Evolutionary conservation across 352 stramenopile genomes (phyloP), one percentile per base, ranked within the genome.

Genomic region (Phytopythium ostracodes): DNA sequence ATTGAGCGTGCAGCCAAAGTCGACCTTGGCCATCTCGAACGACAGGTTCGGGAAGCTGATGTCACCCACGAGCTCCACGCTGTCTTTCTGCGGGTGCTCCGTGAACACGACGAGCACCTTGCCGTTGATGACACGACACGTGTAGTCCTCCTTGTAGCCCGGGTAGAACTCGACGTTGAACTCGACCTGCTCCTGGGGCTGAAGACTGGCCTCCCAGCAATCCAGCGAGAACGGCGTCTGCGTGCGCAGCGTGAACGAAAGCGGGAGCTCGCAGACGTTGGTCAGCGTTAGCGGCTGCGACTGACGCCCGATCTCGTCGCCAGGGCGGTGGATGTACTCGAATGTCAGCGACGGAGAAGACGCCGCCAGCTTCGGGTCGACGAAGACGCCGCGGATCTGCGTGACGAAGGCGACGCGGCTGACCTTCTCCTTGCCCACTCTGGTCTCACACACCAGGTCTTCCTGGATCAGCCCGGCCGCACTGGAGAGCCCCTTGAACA

Each of bases 1-100:
- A 66, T 98, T 98, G 33, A 98, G 76, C 22, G 96, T 86, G 68
- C 90, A 98, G 27, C 96, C 96, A 65, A 98, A 98, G 60, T 97
- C 93, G 40, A 98, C 85, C 38, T 84, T 85, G 15, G 74, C 81
- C 31, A 64, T 91, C 63, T 98, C 92, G 56, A 98, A 98, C 47
- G 88, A 66, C 7, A 98, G 72, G 57, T 98, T 98, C 2, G 96
- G 96, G 53, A 98, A 98, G 56, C 91, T 94, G 46, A 98, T 97
- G 46, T 98, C 88, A 2, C 87, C 96, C 10, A 92, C 52, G 4
- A 98, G 66, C 3, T 94, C 77, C 17, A 98, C 74, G 33, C 63
- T 83, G 63, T 98, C 96, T 55, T 82, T 90, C 56, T 98, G 86
- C 14, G 96, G 92, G 57, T 98, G 96, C 15, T 84, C 84, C 5